A percentile compares a stretch with the other conserved stretches of the same genome.
Conservation (phyloP, 2,329 filamentous ascomycete genomes). For the Penicillium vulpinum region DNA sequence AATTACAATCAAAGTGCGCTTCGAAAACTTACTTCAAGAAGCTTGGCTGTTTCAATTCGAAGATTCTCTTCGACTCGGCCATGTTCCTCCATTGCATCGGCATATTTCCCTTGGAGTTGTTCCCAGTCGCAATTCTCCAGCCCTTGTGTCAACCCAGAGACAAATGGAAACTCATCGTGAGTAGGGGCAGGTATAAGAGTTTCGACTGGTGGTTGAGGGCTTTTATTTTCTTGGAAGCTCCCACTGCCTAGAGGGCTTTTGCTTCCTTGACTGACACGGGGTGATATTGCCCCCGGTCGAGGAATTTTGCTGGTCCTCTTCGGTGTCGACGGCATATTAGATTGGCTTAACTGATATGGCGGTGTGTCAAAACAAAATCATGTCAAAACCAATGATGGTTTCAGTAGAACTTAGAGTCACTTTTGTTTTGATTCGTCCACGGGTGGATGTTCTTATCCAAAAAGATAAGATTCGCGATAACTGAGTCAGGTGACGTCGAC, state of each 20-base stretch:
- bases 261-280: slow-evolving; percentile 14
- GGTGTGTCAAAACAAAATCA: background rate
- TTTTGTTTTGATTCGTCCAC: slow-evolving; percentile 6
- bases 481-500: slow-evolving; percentile 24
- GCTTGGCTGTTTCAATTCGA: slow-evolving; percentile 64
- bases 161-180: slow-evolving; percentile 16
- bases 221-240: slow-evolving; percentile 11
- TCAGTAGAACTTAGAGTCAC: background rate
- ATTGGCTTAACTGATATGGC: background rate
- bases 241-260: slow-evolving; percentile 1
- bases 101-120: slow-evolving; percentile 70
- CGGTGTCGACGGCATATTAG: slow-evolving; percentile 5
- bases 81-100: slow-evolving; percentile 63
- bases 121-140: slow-evolving; percentile 71
- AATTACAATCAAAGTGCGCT: background rate
- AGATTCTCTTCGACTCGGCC: slow-evolving; percentile 65
- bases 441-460: background rate
- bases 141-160: slow-evolving; percentile 47
- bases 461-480: slow-evolving; percentile 11
- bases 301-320: slow-evolving; percentile 7
- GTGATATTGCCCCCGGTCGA: slow-evolving; percentile 12
- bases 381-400: background rate
- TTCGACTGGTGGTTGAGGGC: slow-evolving; percentile 11
- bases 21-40: slow-evolving; percentile 59
- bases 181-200: background rate